A percentile compares a stretch with the other conserved stretches of the same genome.
Evolutionary conservation across 1,284 basidiomycete species (phyloP).

Genomic region (Mycena sp.): DNA sequence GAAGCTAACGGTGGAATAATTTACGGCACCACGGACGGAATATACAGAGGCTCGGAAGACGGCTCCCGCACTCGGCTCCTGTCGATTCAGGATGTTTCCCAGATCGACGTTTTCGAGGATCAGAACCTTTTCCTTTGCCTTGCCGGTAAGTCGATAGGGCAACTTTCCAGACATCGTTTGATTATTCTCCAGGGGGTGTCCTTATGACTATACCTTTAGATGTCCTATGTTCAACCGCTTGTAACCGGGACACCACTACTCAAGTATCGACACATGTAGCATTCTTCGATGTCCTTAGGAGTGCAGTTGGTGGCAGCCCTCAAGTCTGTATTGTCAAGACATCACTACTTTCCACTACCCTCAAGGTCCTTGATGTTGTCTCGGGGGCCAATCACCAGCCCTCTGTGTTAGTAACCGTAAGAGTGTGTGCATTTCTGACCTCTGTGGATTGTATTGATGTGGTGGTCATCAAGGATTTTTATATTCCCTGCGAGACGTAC

Average conservation of each 20-base stretch:
- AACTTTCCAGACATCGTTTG: too few species aligned
- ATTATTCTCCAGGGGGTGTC: too few species aligned
- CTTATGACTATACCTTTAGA: too few species aligned
- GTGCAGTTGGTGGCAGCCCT: not conserved
- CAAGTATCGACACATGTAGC: slow-evolving; percentile 10
- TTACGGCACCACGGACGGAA: slow-evolving; percentile 22
- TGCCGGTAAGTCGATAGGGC: slow-evolving; percentile 9
- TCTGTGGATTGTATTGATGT: not conserved
- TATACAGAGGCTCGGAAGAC: slow-evolving; percentile 10
- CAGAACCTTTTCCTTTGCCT: slow-evolving; percentile 22
- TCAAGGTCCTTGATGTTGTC: slow-evolving; percentile 22
- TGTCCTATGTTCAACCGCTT: too few species aligned
- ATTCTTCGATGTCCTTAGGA: slow-evolving; percentile 3
- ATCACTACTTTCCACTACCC: slow-evolving; percentile 3
- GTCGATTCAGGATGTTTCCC: slow-evolving; percentile 2
- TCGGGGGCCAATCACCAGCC: not conserved
- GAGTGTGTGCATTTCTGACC: not conserved
- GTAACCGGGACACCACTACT: too few species aligned
- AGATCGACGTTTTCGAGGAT: slow-evolving; percentile 16
- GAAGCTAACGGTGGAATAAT: not conserved
- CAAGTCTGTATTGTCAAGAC: slow-evolving; percentile 15
- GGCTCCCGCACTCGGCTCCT: slow-evolving; percentile 16
- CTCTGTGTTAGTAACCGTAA: not conserved
- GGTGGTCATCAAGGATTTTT: slow-evolving; percentile 10
- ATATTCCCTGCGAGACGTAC: slow-evolving; percentile 10